Evolutionary conservation across 2,329 filamentous ascomycete genomes (phyloP), one percentile per base, ranked within the genome.

Genomic region (Hymenoscyphus repandus): DNA sequence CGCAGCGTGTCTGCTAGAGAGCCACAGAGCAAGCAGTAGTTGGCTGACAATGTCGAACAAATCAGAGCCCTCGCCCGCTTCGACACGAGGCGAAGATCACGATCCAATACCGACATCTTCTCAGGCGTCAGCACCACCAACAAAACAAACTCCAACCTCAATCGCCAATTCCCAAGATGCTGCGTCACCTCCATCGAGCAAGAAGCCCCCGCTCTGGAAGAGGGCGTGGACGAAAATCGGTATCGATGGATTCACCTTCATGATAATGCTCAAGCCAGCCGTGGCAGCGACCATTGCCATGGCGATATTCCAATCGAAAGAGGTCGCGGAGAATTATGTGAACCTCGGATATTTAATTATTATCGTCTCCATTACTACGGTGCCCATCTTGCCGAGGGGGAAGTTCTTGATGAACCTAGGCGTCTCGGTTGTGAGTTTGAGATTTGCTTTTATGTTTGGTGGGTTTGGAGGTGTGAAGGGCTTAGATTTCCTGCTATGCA

Each of bases 331-430:
- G 9, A 38, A 56, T 47, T 60, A 58, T 43, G n/a, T 56, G 27
- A 60, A 58, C 45, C 48, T 61, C 32, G 58, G 58, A 2, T 61
- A 88, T 63, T 70, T 89, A 1, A 71, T 85, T 2, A 78, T 80
- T 40, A 79, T 90, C 56, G 74, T 86, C 54, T 77, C 77, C 1
- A 77, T 88, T 42, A 66, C 89, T 2, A 77, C 79, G 1, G 74
- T 88, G 38, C 73, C 79, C 11, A 80, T 88, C 51, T 75, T 87
- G 66, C 85, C 86, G 0, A 73, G 86, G 34, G 84, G 83, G 13
- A 89, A 88, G 59, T 88, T 85, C 61, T 66, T 88, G 6, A 84
- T 88, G 66, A 86, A 78, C 38, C 47, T 61, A 40, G 42, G 51
- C 37, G 13, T 61, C 10, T 53, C 52, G 41, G 20, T 55, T 40